Evolutionary conservation across 225 moss, liverwort and hornwort genomes (phyloP), one percentile per base, ranked within the genome.

Genomic region (Lunularia cruciata): DNA sequence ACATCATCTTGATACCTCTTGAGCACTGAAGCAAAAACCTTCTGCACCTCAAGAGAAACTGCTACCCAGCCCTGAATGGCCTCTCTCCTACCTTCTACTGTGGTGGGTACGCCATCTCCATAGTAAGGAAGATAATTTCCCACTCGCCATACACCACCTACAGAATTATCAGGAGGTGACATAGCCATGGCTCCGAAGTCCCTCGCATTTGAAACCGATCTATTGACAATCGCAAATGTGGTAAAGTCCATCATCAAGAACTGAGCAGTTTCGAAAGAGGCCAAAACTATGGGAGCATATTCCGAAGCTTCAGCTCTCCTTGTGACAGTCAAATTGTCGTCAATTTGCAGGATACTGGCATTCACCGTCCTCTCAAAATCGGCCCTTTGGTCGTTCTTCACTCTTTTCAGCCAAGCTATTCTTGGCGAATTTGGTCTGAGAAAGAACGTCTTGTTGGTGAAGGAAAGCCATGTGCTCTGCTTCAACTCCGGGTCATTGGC

Each of bases 111-210:
- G 1, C 69, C 60, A 8, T 47, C 55, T 3, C 90, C 90, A 36
- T 89, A 94, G 57, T 84, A 86, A 15, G 94, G 87, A 45, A 90
- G 76, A 66, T 86, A 94, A 25, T 79, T 78, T 45, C 87, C 90
- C 79, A 84, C 83, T 7, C 23, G 72, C 94, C 91, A 94, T 3
- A 76, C 36, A 18, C 80, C 87, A 33, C 14, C n/a, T 8, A 70
- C 25, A 18, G 12, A 34, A 31, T 77, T 77, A 13, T 46, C 47
- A 6, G 89, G 83, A 37, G 84, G 86, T 40, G 87, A 82, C 79
- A 91, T 86, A 8, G 89, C 73, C 63, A 80, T 60, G 26, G 78
- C 38, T 0, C 86, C 91, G 2, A 75, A 78, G 42, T 88, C 87
- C 42, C 89, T 71, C 0, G 91, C 75, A 10, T 75, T 16, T 47